phyloP scores from a whole-genome alignment of 2,329 filamentous ascomycete species.

The Talaromyces sp. region DNA sequence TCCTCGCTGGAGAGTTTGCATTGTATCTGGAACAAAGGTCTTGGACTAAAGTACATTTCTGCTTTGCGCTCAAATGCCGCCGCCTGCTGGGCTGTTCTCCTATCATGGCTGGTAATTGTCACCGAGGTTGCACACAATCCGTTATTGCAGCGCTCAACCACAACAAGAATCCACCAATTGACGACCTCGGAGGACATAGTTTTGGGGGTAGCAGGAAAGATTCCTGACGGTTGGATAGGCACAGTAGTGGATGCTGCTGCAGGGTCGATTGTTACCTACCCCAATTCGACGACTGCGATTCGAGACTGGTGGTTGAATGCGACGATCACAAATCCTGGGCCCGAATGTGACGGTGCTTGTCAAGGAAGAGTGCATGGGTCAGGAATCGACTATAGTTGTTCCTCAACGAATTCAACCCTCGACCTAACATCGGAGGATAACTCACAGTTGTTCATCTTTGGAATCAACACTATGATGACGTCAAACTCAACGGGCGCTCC shows the following conservation, averaged over 20 bases:
- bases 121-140: background rate
- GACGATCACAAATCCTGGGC: background rate
- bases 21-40: background rate
- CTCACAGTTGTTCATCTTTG: background rate
- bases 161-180: background rate
- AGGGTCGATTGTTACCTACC: background rate
- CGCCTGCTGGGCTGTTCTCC: background rate
- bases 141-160: background rate
- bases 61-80: background rate
- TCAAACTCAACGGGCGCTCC: background rate
- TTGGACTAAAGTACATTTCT: background rate
- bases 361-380: background rate
- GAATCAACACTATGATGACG: background rate
- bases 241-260: background rate
- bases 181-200: background rate
- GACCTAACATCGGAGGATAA: background rate
- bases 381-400: background rate
- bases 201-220: background rate
- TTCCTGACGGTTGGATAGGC: conserved; percentile 1
- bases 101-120: background rate
- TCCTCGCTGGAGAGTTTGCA: background rate
- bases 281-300: background rate
- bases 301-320: background rate
- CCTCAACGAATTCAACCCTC: background rate
- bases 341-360: background rate